These are phyloP conservation scores for Thielaviopsis populi DNA, from an alignment of 2,329 filamentous ascomycete genomes.

Conservation along the genomic window DNA sequence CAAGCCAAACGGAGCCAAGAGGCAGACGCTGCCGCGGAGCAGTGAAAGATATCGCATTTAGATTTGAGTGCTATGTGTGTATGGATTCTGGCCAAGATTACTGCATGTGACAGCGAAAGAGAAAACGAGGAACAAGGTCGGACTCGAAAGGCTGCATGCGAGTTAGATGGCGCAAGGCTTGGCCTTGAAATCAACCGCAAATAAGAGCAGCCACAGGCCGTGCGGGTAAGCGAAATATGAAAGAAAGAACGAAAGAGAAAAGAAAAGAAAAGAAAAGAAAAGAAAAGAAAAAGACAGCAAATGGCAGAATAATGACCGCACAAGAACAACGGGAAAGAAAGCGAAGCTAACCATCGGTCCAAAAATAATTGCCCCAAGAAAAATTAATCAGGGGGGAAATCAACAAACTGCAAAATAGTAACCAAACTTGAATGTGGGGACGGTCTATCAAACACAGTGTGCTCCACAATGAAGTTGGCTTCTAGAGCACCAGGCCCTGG, in stretches of 20 bases:
- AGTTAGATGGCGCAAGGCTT: background rate
- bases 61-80: conserved; percentile 1
- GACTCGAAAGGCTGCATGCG: background rate
- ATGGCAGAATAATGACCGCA: background rate
- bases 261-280: background rate
- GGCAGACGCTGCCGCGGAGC: conserved; percentile 35
- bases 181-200: background rate
- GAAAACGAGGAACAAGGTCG: background rate
- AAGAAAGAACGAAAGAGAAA: background rate
- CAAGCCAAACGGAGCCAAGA: conserved; percentile 45
- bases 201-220: background rate
- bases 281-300: background rate
- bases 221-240: background rate
- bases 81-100: background rate
- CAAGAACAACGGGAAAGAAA: background rate
- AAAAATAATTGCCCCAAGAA: background rate
- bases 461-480: background rate
- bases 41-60: conserved; percentile 35
- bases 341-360: background rate
- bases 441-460: background rate
- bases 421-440: background rate
- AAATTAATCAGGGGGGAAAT: conserved; percentile 5
- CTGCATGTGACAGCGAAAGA: background rate
- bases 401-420: background rate
- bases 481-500: background rate